These are phyloP conservation scores for Sclerospora graminicola DNA, from an alignment of 352 stramenopile genomes.

Conservation along the genomic window DNA sequence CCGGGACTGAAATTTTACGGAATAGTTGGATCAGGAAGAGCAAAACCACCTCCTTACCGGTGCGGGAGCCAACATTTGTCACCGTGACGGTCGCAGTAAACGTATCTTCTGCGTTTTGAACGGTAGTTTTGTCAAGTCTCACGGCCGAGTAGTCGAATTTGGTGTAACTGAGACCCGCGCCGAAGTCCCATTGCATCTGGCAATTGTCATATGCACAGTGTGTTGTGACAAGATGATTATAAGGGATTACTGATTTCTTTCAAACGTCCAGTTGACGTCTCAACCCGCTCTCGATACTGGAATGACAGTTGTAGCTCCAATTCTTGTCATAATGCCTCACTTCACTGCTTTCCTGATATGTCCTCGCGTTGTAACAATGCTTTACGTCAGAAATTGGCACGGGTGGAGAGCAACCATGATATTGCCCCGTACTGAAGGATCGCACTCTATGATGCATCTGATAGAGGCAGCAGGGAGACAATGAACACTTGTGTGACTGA, in stretches of 20 bases:
- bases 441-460: conserved; percentile 15
- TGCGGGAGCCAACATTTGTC: conserved; percentile 43
- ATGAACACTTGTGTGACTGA: too few relatives aligned
- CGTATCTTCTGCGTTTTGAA: conserved; percentile 15
- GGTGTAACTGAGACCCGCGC: conserved; percentile 63
- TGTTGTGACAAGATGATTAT: too few relatives aligned
- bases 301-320: conserved; percentile 71
- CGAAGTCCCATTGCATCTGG: conserved; percentile 53
- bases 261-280: too few relatives aligned
- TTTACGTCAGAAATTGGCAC: conserved; percentile 28
- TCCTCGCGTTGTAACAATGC: conserved; percentile 8
- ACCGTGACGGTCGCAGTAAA: conserved; percentile 43
- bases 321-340: conserved; percentile 48
- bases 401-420: too few relatives aligned
- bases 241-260: too few relatives aligned
- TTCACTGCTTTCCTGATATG: conserved; percentile 40
- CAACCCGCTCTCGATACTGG: conserved; percentile 51
- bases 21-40: conserved; percentile 65
- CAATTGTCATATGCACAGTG: conserved; percentile 40
- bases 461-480: too few relatives aligned
- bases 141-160: too few relatives aligned
- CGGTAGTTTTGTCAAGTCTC: too few relatives aligned
- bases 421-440: conserved; percentile 20
- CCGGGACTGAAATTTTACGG: too few relatives aligned
- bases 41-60: too few relatives aligned